A percentile compares a stretch with the other conserved stretches of the same genome.
These are phyloP conservation scores for Entamoeba invadens DNA, from an alignment of 208 protist genomes.

Conservation along the genomic window DNA sequence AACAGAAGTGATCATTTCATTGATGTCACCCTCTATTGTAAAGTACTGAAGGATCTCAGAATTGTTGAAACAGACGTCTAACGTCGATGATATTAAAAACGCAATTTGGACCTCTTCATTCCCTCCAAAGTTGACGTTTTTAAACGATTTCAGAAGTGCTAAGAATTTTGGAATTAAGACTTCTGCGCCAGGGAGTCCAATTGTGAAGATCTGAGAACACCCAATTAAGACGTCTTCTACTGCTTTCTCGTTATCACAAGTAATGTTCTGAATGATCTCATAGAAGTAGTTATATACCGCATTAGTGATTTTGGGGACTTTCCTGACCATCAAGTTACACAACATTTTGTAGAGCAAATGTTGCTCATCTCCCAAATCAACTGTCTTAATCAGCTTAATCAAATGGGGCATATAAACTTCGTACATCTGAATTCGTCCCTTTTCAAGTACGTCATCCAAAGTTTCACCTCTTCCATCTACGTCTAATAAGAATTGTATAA, in stretches of 20 bases:
- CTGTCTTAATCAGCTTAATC: background rate
- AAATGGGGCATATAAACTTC: background rate
- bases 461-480: background rate
- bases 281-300: background rate
- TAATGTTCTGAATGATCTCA: background rate
- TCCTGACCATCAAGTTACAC: background rate
- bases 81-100: background rate
- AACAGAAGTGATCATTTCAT: background rate
- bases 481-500: background rate
- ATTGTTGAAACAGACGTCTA: background rate
- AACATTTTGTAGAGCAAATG: background rate
- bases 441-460: background rate
- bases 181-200: background rate
- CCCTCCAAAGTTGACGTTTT: background rate
- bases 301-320: background rate
- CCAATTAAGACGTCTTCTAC: background rate
- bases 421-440: background rate
- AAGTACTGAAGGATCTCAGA: background rate
- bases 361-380: background rate
- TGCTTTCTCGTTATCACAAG: background rate
- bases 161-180: background rate
- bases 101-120: background rate
- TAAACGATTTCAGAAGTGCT: background rate
- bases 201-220: background rate
- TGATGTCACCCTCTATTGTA: background rate